Evolutionary conservation across 768 basidiomycete genomes (phyloP).

Genomic region (Leccinum ochraceum): DNA sequence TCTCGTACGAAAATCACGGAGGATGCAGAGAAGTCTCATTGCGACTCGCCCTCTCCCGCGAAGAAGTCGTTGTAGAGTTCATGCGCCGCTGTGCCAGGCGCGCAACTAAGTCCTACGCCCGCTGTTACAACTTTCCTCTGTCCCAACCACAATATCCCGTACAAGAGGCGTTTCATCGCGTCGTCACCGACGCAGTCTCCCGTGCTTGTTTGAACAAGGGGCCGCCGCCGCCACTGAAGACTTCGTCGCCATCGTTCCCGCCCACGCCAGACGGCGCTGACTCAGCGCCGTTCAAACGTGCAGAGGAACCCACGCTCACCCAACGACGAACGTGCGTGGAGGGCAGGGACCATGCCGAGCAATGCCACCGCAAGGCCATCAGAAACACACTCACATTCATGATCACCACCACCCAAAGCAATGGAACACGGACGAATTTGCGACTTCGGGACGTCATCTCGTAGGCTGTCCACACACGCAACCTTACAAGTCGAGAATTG

Average conservation of each 20-base stretch:
- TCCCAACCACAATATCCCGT: constrained; percentile 15
- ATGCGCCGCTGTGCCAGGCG: constrained; percentile 58
- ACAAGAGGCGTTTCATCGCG: constrained; percentile 31
- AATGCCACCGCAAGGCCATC: constrained; percentile 12
- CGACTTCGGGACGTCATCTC: constrained; percentile 44
- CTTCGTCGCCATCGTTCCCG: too few species aligned
- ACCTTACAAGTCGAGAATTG: constrained; percentile 59
- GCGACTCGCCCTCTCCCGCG: constrained; percentile 61
- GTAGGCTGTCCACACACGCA: constrained; percentile 45
- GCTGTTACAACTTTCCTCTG: constrained; percentile 22
- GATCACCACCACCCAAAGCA: constrained; percentile 48
- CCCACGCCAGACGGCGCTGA: constrained; percentile 26
- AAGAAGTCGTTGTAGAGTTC: constrained; percentile 57
- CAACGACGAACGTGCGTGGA: constrained; percentile 16
- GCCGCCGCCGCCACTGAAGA: too few species aligned
- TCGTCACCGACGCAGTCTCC: constrained; percentile 36
- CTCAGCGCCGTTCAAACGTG: not conserved
- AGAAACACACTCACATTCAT: not conserved
- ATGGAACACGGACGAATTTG: constrained; percentile 63
- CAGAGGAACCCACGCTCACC: constrained; percentile 15
- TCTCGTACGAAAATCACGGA: constrained; percentile 63
- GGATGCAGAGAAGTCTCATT: constrained; percentile 72
- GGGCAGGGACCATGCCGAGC: constrained; percentile 43
- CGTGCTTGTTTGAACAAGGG: not conserved
- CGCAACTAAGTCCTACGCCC: constrained; percentile 42